Base-by-base conservation (phyloP, 345 rosid genomes). In the Hevea brasiliensis region DNA sequence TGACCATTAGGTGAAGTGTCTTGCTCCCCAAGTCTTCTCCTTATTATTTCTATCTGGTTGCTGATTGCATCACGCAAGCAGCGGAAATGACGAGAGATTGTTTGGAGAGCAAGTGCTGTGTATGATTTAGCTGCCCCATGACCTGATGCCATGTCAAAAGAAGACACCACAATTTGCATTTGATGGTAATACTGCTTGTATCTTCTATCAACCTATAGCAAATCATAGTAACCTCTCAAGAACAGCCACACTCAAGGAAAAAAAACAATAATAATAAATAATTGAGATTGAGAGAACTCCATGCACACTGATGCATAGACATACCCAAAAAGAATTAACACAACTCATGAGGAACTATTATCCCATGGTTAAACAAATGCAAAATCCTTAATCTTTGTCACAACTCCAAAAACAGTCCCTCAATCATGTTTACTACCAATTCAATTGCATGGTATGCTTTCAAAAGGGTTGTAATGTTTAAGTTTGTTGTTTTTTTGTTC, bases 51-150 rank as follows among this genome's bases (percentile, higher is more conserved):
- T 55, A 88, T 82, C 80, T 92, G 97, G 60, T 70, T 83, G 20
- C 59, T 81, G 64, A 95, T 87, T 23, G 93, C 89, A 48, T 95
- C 98, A 8, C 85, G 85, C 83, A 95, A 74, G 81, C 88, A 81
- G 4, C 97, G 87, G 37, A 92, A 92, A 70, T 92, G 97, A 17
- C 88, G 81, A 47, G 98, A 92, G 75, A 95, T 95, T 71, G 91
- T 87, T 64, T 88, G 94, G n/a, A 90, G 83, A 32, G 97, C 94
- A 0, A 95, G 94, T 0, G 89, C 89, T 8, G 96, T 90, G 82
- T 92, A 92, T 12, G 97, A 84, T 85, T 90, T 89, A 61, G 99
- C 97, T 41, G 98, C 90, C 59, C 95, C 91, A 29, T 67, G 69
- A 37, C 98, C 97, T n/a, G 87, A 87, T 45, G 84, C 82, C 74